phyloP scores from a whole-genome alignment of 2,329 filamentous ascomycete genomes.

The Rutstroemia sp. region DNA sequence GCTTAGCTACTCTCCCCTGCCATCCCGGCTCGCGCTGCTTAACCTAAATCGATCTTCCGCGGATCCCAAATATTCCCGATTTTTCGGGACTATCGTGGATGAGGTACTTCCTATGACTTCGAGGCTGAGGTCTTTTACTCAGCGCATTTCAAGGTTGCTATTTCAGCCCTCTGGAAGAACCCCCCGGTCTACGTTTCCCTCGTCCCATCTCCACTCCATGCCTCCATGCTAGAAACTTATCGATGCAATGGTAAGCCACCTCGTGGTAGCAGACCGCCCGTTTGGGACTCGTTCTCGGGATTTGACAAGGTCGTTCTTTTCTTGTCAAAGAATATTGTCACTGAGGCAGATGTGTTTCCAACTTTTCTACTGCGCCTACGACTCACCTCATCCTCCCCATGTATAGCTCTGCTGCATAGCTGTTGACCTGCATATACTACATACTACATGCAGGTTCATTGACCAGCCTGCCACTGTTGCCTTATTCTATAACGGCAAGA shows the following conservation, averaged over 20 bases:
- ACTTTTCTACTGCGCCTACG: conserved; percentile 19
- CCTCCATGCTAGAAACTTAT: background rate
- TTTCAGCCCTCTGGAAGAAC: conserved; percentile 8
- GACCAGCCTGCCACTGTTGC: conserved; percentile 19
- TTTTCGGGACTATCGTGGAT: conserved; percentile 6
- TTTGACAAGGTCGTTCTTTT: conserved; percentile 7
- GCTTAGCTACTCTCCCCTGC: background rate
- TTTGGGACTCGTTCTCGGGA: conserved; percentile 19
- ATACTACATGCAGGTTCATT: conserved; percentile 13
- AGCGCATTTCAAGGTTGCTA: conserved; percentile 7
- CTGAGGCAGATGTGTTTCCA: conserved; percentile 14
- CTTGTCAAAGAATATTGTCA: conserved; percentile 10
- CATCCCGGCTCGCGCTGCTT: conserved; percentile 5
- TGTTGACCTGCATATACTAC: conserved; percentile 22
- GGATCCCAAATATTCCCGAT: conserved; percentile 8
- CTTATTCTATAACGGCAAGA: conserved; percentile 18
- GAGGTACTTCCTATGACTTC: conserved; percentile 1
- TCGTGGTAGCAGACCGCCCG: conserved; percentile 20
- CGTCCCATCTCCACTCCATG: background rate
- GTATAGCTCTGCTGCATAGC: conserved; percentile 20
- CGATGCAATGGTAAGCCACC: conserved; percentile 5
- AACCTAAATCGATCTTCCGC: conserved; percentile 9
- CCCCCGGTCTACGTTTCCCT: background rate
- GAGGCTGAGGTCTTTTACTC: conserved; percentile 11
- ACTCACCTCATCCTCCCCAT: conserved; percentile 19